A percentile compares a stretch with the other conserved stretches of the same genome.
phyloP scores from a whole-genome alignment of 2,329 filamentous ascomycete genomes.

The Pseudocercospora eumusae region DNA sequence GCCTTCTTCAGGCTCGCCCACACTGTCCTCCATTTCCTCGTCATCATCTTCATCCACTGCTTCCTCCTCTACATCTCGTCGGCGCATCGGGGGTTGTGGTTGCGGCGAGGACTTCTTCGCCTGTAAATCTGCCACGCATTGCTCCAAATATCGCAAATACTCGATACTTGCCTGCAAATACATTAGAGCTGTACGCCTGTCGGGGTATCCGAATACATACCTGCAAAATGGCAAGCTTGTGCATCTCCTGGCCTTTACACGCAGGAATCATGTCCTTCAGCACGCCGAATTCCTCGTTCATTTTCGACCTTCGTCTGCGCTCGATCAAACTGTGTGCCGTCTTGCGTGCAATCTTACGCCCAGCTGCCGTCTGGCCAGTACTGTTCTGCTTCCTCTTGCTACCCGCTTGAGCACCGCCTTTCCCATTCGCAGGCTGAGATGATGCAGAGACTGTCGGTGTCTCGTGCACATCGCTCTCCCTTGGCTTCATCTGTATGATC shows the following conservation, averaged over 20 bases:
- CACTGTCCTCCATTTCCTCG: slow-evolving; percentile 62
- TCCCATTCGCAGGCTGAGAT: slow-evolving; percentile 24
- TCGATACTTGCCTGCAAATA: slow-evolving; percentile 80
- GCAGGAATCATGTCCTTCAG: slow-evolving; percentile 95
- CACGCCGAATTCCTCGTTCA: slow-evolving; percentile 97
- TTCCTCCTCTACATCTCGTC: slow-evolving; percentile 41
- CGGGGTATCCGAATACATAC: slow-evolving; percentile 50
- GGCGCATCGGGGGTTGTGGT: slow-evolving; percentile 20
- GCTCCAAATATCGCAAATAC: slow-evolving; percentile 90
- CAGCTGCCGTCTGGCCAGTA: slow-evolving; percentile 75
- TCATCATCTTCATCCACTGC: slow-evolving; percentile 49
- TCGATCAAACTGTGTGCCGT: slow-evolving; percentile 96
- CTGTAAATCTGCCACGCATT: slow-evolving; percentile 81
- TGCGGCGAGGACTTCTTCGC: slow-evolving; percentile 45
- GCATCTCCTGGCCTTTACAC: slow-evolving; percentile 92
- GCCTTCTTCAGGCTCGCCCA: slow-evolving; percentile 14
- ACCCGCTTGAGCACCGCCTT: slow-evolving; percentile 36
- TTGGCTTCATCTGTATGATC: slow-evolving; percentile 97
- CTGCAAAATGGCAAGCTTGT: slow-evolving; percentile 93
- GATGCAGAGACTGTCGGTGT: slow-evolving; percentile 10
- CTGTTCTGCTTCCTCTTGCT: slow-evolving; percentile 73
- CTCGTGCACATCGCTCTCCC: slow-evolving; percentile 43
- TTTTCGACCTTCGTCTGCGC: slow-evolving; percentile 84
- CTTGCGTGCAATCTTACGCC: slow-evolving; percentile 92
- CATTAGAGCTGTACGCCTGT: slow-evolving; percentile 8